Evolutionary conservation across 495 filamentous ascomycete genomes (phyloP).

Genomic region (Neurospora tetraspora): DNA sequence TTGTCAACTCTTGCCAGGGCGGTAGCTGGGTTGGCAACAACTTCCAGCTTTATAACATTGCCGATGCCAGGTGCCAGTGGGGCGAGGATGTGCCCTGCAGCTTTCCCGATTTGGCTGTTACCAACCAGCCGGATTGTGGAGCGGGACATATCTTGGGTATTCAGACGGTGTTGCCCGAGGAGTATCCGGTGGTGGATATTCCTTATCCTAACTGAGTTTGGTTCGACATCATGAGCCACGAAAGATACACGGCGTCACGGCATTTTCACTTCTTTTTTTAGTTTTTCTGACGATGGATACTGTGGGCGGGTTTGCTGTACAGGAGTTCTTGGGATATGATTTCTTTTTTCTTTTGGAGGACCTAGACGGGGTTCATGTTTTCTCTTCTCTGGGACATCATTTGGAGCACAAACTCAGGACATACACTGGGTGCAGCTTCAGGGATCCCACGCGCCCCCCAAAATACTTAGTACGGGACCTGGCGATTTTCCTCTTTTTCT

Average conservation of each 20-base stretch:
- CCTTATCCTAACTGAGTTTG: background rate
- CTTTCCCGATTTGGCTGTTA: slow-evolving; percentile 22
- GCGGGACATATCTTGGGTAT: background rate
- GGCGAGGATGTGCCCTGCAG: slow-evolving; percentile 30
- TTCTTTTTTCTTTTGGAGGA: background rate
- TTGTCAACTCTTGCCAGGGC: slow-evolving; percentile 21
- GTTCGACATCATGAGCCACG: rapidly evolving
- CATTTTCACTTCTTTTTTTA: background rate
- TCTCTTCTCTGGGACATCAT: no score
- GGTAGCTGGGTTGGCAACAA: slow-evolving; percentile 26
- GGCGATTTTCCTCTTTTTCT: no score
- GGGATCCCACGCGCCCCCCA: no score
- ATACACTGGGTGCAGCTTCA: no score
- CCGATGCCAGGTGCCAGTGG: slow-evolving; percentile 24
- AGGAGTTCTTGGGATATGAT: no score
- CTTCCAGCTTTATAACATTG: slow-evolving; percentile 28
- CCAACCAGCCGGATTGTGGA: slow-evolving; percentile 7
- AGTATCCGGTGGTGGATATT: background rate
- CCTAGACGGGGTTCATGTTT: no score
- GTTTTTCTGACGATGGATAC: background rate
- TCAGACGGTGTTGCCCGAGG: background rate
- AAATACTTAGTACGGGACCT: no score
- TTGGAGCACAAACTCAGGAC: no score
- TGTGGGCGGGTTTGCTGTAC: background rate
- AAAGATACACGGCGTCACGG: background rate